A percentile compares a stretch with the other conserved stretches of the same genome.
Conservation (phyloP, 208 protist species). For the Crithidia mellificae region DNA sequence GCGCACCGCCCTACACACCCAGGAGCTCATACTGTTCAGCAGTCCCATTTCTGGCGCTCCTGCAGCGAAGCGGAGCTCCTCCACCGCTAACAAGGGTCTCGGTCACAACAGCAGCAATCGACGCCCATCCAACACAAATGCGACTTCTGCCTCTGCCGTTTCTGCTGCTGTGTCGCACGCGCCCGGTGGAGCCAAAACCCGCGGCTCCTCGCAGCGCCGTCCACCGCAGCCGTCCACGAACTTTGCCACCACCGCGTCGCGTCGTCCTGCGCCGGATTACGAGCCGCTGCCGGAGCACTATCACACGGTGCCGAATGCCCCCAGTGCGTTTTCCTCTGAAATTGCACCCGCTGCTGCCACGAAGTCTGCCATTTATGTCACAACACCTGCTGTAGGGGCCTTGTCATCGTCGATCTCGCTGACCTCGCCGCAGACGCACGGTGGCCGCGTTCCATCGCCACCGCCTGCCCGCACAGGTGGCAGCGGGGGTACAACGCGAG, state of each 20-base stretch:
- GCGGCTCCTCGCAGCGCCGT: constrained; percentile 10
- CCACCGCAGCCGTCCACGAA: neutral
- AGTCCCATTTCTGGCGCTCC: constrained; percentile 9
- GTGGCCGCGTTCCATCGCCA: constrained; percentile 18
- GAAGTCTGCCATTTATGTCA: neutral
- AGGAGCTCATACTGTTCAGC: constrained; percentile 29
- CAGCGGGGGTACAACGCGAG: neutral
- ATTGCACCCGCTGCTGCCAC: neutral
- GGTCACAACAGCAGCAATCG: no score
- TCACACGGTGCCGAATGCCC: constrained; percentile 3
- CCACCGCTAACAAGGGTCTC: no score
- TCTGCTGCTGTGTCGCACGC: no score
- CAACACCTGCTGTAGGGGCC: neutral
- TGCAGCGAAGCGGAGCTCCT: constrained; percentile 16
- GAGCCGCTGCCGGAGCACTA: constrained; percentile 27
- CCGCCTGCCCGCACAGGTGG: neutral
- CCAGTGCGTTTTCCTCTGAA: constrained; percentile 1
- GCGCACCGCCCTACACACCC: constrained; percentile 25
- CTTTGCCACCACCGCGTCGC: neutral
- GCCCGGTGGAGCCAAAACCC: no score
- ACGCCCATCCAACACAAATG: neutral
- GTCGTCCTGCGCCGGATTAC: constrained; percentile 8
- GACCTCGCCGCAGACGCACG: neutral
- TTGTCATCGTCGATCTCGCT: neutral
- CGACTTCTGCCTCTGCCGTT: no score